Conservation (phyloP, 106 monocot genomes). For the Dendrobium officinale region DNA sequence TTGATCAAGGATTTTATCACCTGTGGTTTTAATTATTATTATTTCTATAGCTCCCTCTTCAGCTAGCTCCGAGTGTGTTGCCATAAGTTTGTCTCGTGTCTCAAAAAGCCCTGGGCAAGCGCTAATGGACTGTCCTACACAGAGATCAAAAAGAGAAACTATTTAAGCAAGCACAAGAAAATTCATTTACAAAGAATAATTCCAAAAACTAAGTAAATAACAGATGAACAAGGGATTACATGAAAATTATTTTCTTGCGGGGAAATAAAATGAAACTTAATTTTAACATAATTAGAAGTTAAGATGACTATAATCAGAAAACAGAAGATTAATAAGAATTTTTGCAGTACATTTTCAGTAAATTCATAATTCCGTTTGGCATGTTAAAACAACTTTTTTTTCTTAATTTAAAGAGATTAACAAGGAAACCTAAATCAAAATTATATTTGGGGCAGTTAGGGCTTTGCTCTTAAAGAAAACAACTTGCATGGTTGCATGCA, state of each 20-base stretch:
- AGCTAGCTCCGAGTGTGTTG: conserved; percentile 72
- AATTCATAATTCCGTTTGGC: too few relatives aligned
- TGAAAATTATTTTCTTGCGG: neutral
- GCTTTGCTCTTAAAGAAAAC: too few relatives aligned
- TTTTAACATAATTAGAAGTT: too few relatives aligned
- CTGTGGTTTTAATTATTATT: conserved; percentile 87
- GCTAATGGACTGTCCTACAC: conserved; percentile 96
- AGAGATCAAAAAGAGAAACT: conserved; percentile 11
- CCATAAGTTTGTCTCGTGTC: conserved; percentile 73
- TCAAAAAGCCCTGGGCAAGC: conserved; percentile 92
- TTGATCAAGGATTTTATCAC: conserved; percentile 88
- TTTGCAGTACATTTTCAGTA: too few relatives aligned
- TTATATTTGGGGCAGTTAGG: too few relatives aligned
- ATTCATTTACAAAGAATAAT: neutral
- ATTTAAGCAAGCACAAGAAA: neutral
- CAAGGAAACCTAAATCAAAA: too few relatives aligned
- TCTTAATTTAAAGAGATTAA: too few relatives aligned
- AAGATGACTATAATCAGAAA: too few relatives aligned
- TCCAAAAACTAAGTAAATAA: neutral
- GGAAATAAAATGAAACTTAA: too few relatives aligned
- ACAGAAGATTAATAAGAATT: too few relatives aligned
- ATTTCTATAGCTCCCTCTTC: conserved; percentile 94
- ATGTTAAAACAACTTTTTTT: too few relatives aligned
- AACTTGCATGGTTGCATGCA: too few relatives aligned
- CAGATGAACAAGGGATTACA: neutral